Evolutionary conservation across 192 early-diverging fungal species (phyloP).

Genomic region (Tieghemiomyces parasiticus): DNA sequence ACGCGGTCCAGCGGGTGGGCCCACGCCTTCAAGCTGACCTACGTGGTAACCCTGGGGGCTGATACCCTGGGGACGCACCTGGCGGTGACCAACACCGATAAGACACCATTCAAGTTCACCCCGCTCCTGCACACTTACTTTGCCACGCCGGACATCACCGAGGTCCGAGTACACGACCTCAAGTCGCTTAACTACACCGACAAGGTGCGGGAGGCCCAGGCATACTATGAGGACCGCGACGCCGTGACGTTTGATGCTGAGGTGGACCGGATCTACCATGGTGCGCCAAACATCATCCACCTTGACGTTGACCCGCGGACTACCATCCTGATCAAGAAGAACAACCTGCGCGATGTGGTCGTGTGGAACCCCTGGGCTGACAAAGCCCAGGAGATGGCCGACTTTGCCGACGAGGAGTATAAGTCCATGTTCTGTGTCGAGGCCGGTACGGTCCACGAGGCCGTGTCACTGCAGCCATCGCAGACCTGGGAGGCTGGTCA

Average conservation of each 20-base stretch:
- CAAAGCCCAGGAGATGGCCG: slow-evolving; percentile 74
- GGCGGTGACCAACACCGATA: slow-evolving; percentile 59
- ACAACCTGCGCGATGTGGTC: slow-evolving; percentile 40
- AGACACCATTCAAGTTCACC: slow-evolving; percentile 60
- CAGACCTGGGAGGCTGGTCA: slow-evolving; percentile 61
- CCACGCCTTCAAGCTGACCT: slow-evolving; percentile 58
- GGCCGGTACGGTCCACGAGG: slow-evolving; percentile 52
- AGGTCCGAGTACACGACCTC: slow-evolving; percentile 47
- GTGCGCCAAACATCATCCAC: slow-evolving; percentile 32
- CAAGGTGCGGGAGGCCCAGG: slow-evolving; percentile 41
- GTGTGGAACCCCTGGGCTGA: slow-evolving; percentile 97
- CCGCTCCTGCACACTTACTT: slow-evolving; percentile 91
- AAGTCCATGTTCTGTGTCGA: slow-evolving; percentile 85
- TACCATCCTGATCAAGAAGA: slow-evolving; percentile 16
- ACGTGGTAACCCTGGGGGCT: slow-evolving; percentile 63
- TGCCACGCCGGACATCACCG: slow-evolving; percentile 42
- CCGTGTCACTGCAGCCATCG: slow-evolving; percentile 45
- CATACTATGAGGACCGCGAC: slow-evolving; percentile 27
- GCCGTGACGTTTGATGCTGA: slow-evolving; percentile 45
- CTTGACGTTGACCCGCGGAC: slow-evolving; percentile 13
- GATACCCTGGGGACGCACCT: slow-evolving; percentile 58
- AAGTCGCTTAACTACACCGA: slow-evolving; percentile 46
- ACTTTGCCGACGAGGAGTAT: slow-evolving; percentile 83
- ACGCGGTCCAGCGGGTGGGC: slow-evolving; percentile 32
- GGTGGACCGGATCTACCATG: slow-evolving; percentile 74